A percentile compares a stretch with the other conserved stretches of the same genome.
Evolutionary conservation across 2,329 filamentous ascomycete species (phyloP).

Genomic region (Coniella vitis): DNA sequence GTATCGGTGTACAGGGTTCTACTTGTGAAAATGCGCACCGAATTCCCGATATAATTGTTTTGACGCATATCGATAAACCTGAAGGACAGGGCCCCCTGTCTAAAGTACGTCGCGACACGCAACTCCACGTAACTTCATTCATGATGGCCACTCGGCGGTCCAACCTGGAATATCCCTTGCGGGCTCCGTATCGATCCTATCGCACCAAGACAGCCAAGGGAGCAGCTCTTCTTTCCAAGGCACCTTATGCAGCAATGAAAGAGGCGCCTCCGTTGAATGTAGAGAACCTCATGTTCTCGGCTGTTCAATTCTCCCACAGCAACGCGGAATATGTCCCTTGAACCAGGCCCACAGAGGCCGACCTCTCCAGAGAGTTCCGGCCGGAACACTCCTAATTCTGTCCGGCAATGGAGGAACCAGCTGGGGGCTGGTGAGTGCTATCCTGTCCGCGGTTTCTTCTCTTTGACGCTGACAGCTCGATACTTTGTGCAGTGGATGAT

Average conservation of each 20-base stretch:
- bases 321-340: slow-evolving; percentile 50
- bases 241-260: slow-evolving; percentile 14
- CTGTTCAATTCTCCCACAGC: slow-evolving; percentile 13
- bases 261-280: slow-evolving; percentile 3
- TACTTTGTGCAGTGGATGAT: slow-evolving; percentile 26
- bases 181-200: not conserved
- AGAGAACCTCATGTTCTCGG: slow-evolving; percentile 17
- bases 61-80: not conserved
- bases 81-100: slow-evolving; percentile 1
- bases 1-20: not conserved
- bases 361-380: slow-evolving; percentile 79
- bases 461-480: slow-evolving; percentile 2
- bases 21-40: no score
- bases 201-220: slow-evolving; percentile 2
- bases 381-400: slow-evolving; percentile 63
- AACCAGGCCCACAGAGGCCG: slow-evolving; percentile 51
- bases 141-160: slow-evolving; percentile 8
- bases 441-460: not conserved
- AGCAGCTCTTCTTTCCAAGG: not conserved
- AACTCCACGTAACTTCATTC: slow-evolving; percentile 6
- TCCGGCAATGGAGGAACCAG: slow-evolving; percentile 70
- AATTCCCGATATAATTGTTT: no score
- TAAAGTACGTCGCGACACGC: slow-evolving; percentile 12
- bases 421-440: slow-evolving; percentile 63
- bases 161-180: slow-evolving; percentile 1